Evolutionary conservation across 176 grass and related monocot genomes (phyloP).

Genomic region (Aegilops tauschii): DNA sequence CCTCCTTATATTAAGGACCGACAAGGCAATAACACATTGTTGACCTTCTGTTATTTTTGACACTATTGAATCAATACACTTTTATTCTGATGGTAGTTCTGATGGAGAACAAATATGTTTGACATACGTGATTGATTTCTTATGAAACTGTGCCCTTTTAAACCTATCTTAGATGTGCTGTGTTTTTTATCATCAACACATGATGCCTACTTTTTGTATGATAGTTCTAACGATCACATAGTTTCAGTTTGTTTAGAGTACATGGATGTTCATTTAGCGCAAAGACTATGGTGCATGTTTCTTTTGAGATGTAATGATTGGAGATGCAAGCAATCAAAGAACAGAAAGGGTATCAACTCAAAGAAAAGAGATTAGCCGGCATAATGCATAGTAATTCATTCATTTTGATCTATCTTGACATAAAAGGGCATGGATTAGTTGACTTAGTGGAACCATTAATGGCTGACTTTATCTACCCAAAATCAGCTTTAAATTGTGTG

Average conservation of each 20-base stretch:
- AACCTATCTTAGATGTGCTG: not conserved
- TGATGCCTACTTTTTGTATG: not conserved
- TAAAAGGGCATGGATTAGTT: not conserved
- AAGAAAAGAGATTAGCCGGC: not conserved
- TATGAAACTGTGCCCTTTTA: not conserved
- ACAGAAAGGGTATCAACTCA: not conserved
- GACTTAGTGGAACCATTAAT: no score
- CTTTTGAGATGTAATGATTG: not conserved
- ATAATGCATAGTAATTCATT: not conserved
- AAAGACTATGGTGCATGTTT: not conserved
- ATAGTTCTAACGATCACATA: not conserved
- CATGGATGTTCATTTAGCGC: not conserved
- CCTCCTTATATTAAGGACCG: not conserved
- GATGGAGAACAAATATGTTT: not conserved
- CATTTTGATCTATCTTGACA: not conserved
- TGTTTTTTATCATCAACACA: not conserved
- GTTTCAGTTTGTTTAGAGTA: not conserved
- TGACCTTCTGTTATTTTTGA: not conserved
- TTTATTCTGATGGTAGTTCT: not conserved
- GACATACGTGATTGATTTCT: not conserved
- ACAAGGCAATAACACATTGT: not conserved
- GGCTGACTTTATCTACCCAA: no score
- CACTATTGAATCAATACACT: not conserved
- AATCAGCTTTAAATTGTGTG: no score
- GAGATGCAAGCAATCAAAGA: not conserved